Base-by-base conservation (phyloP, 169 alveolate genomes). In the Miamiensis avidus region DNA sequence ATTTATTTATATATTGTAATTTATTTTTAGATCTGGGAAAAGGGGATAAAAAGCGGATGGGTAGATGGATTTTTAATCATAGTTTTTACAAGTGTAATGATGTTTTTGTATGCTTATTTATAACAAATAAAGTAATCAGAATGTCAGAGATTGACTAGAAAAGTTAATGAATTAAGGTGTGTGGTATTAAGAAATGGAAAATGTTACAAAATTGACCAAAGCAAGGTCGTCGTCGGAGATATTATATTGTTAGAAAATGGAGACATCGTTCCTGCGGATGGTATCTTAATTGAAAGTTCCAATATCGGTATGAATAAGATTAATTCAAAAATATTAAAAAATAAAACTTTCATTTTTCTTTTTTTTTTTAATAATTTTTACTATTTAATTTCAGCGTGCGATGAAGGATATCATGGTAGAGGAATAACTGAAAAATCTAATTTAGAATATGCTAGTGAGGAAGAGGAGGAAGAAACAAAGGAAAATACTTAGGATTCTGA, bases 181-280 rank as follows among this genome's bases (percentile, higher is more conserved):
- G 4, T 11, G 20, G 69, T 49, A 11, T 11, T 49, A 49, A 49
- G 69, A 49, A 49, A 20, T 20, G 69, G 69, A 49, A 49, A 11
- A 49, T 49, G 69, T 49, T 49, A 11, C 20, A 49, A 20, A 49
- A 20, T 49, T 49, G 26, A 6, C 26, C 28, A 26, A 73, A 73
- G 26, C 26, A 26, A 73, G 26, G 31, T 92, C 31, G 81, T 92
- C 30, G 95, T 92, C 16, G 95, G 95, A n/a, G 95, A 92, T 87
- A 84, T 89, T 78, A 78, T 92, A 1, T 69, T 76, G 29, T 76
- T 92, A 26, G 88, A 88, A 74, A 74, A 87, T 64, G 95, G 95
- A 27, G 95, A 92, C 79, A 78, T 82, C n/a, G 86, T 92, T 65
- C 90, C 92, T 25, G 93, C 93, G 28, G 95, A 92, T 82, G 85